phyloP scores from a whole-genome alignment of 1,284 basidiomycete genomes.

The Cutaneotrichosporon cyanovorans region DNA sequence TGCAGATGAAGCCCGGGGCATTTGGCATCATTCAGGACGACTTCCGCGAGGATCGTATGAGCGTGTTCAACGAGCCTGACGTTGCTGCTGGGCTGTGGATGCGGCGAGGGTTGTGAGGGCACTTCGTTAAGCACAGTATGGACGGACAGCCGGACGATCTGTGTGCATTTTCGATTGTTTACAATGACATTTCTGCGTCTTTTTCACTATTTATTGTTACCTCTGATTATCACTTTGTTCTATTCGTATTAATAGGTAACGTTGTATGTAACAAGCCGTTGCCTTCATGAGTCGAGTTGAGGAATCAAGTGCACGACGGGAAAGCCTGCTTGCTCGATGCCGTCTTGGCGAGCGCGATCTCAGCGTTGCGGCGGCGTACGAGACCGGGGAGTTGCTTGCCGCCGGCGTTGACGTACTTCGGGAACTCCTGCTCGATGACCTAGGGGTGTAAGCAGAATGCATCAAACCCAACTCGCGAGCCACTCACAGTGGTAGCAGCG shows the following conservation, averaged over 20 bases:
- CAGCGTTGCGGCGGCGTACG: conserved; percentile 9
- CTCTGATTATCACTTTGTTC: not conserved
- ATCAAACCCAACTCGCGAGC: too few relatives aligned
- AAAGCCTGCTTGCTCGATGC: conserved; percentile 2
- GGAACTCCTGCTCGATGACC: conserved; percentile 6
- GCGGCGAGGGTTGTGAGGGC: not conserved
- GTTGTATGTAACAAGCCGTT: too few relatives aligned
- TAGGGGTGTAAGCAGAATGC: too few relatives aligned
- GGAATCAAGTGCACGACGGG: conserved; percentile 8
- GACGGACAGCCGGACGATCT: too few relatives aligned
- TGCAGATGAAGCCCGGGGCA: conserved; percentile 24
- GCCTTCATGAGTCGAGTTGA: too few relatives aligned
- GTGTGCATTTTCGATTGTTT: not conserved
- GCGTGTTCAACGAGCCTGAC: conserved; percentile 1
- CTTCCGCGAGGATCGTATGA: conserved; percentile 23
- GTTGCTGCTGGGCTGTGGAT: not conserved
- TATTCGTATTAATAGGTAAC: not conserved
- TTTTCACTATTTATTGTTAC: not conserved
- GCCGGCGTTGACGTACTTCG: conserved; percentile 3
- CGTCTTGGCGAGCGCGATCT: conserved; percentile 4
- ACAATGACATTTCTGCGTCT: not conserved
- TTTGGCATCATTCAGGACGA: conserved; percentile 33
- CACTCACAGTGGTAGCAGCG: not conserved
- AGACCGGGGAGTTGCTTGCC: conserved; percentile 2
- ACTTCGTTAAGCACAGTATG: too few relatives aligned